Evolutionary conservation across 768 basidiomycete species (phyloP).

Genomic region (Pleurotus tuoliensis): DNA sequence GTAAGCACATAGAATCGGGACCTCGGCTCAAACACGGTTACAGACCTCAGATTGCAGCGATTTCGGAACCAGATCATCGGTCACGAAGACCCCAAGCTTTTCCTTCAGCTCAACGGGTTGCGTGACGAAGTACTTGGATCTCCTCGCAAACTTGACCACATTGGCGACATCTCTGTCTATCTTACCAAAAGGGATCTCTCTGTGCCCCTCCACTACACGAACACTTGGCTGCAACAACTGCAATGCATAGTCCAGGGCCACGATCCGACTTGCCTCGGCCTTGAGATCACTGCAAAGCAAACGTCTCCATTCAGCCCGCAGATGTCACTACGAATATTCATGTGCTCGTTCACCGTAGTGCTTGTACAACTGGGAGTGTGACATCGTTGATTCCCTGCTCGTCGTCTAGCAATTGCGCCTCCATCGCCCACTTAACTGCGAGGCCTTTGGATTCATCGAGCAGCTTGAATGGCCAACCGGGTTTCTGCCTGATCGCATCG

Average conservation of each 20-base stretch:
- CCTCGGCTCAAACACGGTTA: neutral
- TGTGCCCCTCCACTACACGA: neutral
- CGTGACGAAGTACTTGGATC: neutral
- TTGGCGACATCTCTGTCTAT: neutral
- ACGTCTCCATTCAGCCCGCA: neutral
- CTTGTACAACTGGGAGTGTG: neutral
- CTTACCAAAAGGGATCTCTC: neutral
- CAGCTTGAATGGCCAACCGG: conserved; percentile 6
- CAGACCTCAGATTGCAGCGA: conserved; percentile 12
- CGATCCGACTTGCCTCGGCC: conserved; percentile 3
- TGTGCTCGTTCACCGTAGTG: neutral
- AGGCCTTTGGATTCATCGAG: neutral
- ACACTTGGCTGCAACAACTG: neutral
- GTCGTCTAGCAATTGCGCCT: neutral
- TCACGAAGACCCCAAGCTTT: conserved; percentile 6
- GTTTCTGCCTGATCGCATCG: conserved; percentile 4
- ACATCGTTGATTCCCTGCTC: neutral
- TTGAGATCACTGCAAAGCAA: conserved; percentile 1
- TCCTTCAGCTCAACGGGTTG: neutral
- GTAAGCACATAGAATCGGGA: neutral
- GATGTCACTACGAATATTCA: neutral
- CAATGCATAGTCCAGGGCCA: neutral
- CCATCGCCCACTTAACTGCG: conserved; percentile 4
- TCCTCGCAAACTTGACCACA: neutral
- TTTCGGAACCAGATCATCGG: conserved; percentile 9